Evolutionary conservation across 768 basidiomycete genomes (phyloP), one percentile per base, ranked within the genome.

Genomic region (Tricholoma sp.): DNA sequence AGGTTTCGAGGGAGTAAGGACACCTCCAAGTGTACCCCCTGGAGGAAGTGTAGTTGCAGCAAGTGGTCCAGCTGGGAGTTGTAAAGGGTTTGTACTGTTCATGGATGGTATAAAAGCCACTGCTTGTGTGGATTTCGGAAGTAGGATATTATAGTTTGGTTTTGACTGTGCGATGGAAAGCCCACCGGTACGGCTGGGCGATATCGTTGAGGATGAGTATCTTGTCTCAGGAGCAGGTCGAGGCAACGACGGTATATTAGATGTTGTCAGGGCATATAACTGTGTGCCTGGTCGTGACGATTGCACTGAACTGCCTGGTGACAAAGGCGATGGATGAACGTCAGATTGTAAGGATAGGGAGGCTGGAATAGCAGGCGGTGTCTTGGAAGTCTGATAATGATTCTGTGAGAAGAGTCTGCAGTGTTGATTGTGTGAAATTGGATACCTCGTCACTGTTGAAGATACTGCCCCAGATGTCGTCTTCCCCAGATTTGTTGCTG

Each of bases 391-490:
- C 65, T 63, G 42, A 44, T 20, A 11, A 34, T 6, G 15, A 49
- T 13, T 31, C 28, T 47, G 47, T 45, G 24, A 45, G 44, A 11
- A 49, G 47, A 31, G 31, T 7, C 7, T 17, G n/a, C 15, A 39
- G n/a, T 12, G 32, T 56, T 31, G 24, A 36, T 9, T 4, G 1
- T 48, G 36, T 28, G 1, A 49, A 41, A 45, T 49, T 39, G 32
- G 34, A 63, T 55, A 68, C 71, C 52, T 60, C 59, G 56, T 76
- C 68, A 49, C 70, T 72, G 50, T 75, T 79, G 53, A 92, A 80
- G 49, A 93, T 89, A 56, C 81, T 88, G 6, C 87, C 89, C 92
- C 92, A 94, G 1, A 89, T 82, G 59, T 92, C 89, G 55, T 92
- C 89, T 59, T 89, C 90, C 89, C 88, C 91, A 41, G 78, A 73